These are phyloP conservation scores for Trichophyton mentagrophytes DNA, from an alignment of 2,329 filamentous ascomycete species.

Conservation along the genomic window DNA sequence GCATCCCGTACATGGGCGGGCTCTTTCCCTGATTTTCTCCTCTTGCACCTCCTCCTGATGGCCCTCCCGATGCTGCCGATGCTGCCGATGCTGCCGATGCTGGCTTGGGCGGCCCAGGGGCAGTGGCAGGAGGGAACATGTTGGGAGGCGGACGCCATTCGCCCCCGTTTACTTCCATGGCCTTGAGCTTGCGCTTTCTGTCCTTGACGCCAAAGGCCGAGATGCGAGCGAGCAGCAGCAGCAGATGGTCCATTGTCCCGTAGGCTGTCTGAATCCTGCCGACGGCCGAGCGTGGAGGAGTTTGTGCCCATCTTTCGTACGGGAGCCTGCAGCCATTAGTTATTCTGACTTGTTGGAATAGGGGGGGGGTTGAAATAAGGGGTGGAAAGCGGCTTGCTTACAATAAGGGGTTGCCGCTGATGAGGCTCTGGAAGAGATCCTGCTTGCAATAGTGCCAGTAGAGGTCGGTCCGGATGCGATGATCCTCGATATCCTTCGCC, in stretches of 20 bases:
- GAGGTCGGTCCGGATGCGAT: constrained; percentile 69
- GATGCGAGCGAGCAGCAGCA: constrained; percentile 68
- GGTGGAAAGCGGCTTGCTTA: constrained; percentile 38
- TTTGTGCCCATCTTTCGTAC: constrained; percentile 70
- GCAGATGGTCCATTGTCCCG: constrained; percentile 76
- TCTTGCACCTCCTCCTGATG: too few species aligned
- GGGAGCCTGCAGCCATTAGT: constrained; percentile 49
- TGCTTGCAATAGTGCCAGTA: constrained; percentile 97
- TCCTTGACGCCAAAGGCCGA: constrained; percentile 68
- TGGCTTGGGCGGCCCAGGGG: constrained; percentile 8
- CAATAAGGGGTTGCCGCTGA: constrained; percentile 77
- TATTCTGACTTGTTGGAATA: too few species aligned
- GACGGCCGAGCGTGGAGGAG: constrained; percentile 69
- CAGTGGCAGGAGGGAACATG: constrained; percentile 27
- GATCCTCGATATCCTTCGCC: constrained; percentile 58
- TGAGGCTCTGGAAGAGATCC: constrained; percentile 78
- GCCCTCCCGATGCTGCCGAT: too few species aligned
- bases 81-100: constrained; percentile 5
- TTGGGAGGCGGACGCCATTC: constrained; percentile 43
- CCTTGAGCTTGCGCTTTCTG: constrained; percentile 61
- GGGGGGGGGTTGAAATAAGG: too few species aligned
- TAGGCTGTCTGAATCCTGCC: constrained; percentile 68
- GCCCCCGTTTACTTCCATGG: constrained; percentile 46
- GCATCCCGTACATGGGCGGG: constrained; percentile 39
- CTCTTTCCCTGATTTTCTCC: constrained; percentile 11